Base-by-base conservation (phyloP, 2,329 filamentous ascomycete species). In the Sporothrix luriei region DNA sequence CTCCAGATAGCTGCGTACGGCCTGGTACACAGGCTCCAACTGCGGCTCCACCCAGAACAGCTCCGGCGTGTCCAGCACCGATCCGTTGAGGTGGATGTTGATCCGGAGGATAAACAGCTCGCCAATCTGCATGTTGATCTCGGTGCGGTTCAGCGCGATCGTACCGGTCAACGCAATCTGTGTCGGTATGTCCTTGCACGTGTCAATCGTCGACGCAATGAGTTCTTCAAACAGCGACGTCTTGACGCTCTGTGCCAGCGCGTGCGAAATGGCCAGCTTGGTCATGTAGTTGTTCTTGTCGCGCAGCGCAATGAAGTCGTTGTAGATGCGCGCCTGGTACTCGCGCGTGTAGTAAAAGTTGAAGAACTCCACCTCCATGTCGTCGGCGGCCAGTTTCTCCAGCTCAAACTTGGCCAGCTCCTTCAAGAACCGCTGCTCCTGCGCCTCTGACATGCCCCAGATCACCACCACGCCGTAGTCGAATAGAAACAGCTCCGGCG, bases 121-220 rank as follows among this genome's bases (percentile, higher is more conserved):
- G 78, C 95, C 95, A 72, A 99, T 97, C 80, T 98, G 94, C 94
- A 98, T 98, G 83, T 98, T 98, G 84, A 99, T 97, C 78, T 98
- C 89, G 71, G 89, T 88, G 55, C 94, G 89, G 70, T 90, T 93
- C 70, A 99, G 87, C 69, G 92, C 90, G 76, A 99, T 95, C 77
- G 94, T 95, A 73, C 95, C 95, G 0, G 94, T 97, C 73, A 91
- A 83, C 2, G 95, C 94, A 75, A 99, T 97, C 79, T 97, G 92
- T 10, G 92, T 90, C 0, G 95, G 95, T 4, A 99, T 91, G 71
- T 96, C 92, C 78, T 97, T 96, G 76, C 94, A 97, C 0, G 91
- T 90, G 74, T 96, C 91, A 75, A 99, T 96, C 2, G 94, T 98
- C 68, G 93, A 92, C 69, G 94, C 92, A 59, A 99, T 92, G 43